Evolutionary conservation across 148 eudicot species (phyloP).

Genomic region (Nepenthes mirabilis): DNA sequence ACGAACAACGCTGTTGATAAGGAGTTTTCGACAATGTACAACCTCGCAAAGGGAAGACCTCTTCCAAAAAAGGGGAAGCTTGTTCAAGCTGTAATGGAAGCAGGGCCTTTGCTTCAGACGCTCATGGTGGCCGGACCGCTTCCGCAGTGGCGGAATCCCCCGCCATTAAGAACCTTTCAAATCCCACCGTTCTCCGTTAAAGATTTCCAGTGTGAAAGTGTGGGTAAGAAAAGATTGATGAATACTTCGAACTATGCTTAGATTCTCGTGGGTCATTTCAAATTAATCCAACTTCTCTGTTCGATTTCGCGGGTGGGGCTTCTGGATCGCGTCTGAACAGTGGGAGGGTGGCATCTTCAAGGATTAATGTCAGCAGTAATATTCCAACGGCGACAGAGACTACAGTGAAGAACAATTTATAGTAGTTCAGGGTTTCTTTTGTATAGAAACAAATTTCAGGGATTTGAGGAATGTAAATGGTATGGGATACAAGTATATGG

Average conservation of each 20-base stretch:
- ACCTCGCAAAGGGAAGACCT: slow-evolving; percentile 19
- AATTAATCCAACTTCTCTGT: slow-evolving; percentile 6
- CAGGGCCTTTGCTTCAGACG: slow-evolving; percentile 44
- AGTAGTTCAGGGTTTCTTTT: too few relatives aligned
- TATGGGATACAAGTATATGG: too few relatives aligned
- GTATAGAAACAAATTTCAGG: too few relatives aligned
- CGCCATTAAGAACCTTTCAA: slow-evolving; percentile 4
- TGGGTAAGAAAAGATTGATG: slow-evolving; percentile 4
- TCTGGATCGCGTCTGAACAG: too few relatives aligned
- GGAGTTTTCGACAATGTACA: slow-evolving; percentile 16
- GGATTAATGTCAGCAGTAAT: too few relatives aligned
- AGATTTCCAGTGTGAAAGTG: neutral
- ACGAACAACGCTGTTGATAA: slow-evolving; percentile 4
- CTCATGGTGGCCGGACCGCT: slow-evolving; percentile 35
- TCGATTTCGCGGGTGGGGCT: slow-evolving; percentile 6
- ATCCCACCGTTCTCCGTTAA: slow-evolving; percentile 17
- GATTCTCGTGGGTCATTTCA: slow-evolving; percentile 6
- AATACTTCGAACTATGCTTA: slow-evolving; percentile 1
- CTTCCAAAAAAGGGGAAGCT: slow-evolving; percentile 35
- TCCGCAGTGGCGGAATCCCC: slow-evolving; percentile 46
- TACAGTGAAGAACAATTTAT: too few relatives aligned
- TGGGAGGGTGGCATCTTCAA: too few relatives aligned
- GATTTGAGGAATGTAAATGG: too few relatives aligned
- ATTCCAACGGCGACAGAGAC: too few relatives aligned
- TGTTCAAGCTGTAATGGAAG: slow-evolving; percentile 28